Conservation (phyloP, 169 alveolate genomes). For the Theileria orientalis region DNA sequence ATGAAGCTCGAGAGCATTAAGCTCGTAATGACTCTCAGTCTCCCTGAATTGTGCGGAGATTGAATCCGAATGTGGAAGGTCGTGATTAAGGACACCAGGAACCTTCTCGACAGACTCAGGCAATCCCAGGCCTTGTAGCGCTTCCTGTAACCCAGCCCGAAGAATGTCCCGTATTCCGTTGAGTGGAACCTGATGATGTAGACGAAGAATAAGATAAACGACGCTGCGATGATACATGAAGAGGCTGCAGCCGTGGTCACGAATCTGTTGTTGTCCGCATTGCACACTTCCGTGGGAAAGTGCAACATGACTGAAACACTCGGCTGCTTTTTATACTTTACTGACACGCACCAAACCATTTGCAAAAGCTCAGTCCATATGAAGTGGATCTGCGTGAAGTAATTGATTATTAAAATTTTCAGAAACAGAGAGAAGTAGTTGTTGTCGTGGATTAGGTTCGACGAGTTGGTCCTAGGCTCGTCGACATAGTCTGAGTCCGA, state of each 20-base stretch:
- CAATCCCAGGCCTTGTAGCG: slow-evolving; percentile 54
- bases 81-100: slow-evolving; percentile 28
- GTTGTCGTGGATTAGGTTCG: too few species aligned
- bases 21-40: slow-evolving; percentile 40
- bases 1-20: slow-evolving; percentile 18
- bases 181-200: neutral
- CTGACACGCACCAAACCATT: slow-evolving; percentile 73
- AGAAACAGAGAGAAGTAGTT: neutral
- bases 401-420: slow-evolving; percentile 14
- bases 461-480: neutral
- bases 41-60: slow-evolving; percentile 33
- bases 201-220: neutral
- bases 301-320: slow-evolving; percentile 63
- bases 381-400: slow-evolving; percentile 68
- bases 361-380: slow-evolving; percentile 67
- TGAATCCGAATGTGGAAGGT: slow-evolving; percentile 31
- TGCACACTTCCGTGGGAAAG: slow-evolving; percentile 70
- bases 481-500: neutral
- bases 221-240: slow-evolving; percentile 21
- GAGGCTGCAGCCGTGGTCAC: slow-evolving; percentile 26
- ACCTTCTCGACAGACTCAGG: slow-evolving; percentile 13
- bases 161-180: neutral
- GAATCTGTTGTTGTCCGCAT: slow-evolving; percentile 49
- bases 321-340: slow-evolving; percentile 59
- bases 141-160: slow-evolving; percentile 39